phyloP scores from a whole-genome alignment of 2,329 filamentous ascomycete genomes.

The Sclerotinia minor region DNA sequence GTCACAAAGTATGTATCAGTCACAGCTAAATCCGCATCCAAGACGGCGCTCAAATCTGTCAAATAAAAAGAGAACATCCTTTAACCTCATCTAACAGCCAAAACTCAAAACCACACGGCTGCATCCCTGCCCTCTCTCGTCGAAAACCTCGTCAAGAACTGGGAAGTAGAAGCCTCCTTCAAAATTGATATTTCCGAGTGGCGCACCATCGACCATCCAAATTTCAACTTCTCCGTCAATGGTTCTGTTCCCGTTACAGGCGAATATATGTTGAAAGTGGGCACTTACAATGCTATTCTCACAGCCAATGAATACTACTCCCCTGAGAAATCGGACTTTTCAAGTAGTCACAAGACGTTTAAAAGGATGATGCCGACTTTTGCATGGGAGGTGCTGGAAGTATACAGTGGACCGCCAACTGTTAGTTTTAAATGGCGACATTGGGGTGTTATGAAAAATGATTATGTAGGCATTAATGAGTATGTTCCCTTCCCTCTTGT shows the following conservation, averaged over 20 bases:
- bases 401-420: conserved; percentile 63
- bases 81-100: conserved; percentile 48
- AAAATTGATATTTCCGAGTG: conserved; percentile 62
- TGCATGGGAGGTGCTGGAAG: conserved; percentile 69
- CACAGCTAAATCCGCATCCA: not conserved
- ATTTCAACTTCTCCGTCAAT: conserved; percentile 65
- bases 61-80: not conserved
- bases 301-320: conserved; percentile 64
- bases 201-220: conserved; percentile 61
- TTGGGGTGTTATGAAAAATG: conserved; percentile 66
- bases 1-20: conserved; percentile 53
- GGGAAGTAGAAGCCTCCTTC: conserved; percentile 71
- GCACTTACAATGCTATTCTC: conserved; percentile 70
- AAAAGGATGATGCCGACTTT: conserved; percentile 74
- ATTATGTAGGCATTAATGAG: conserved; percentile 59
- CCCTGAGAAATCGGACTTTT: conserved; percentile 61
- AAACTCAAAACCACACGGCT: conserved; percentile 55
- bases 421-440: conserved; percentile 67
- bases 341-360: conserved; percentile 66
- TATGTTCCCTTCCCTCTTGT: not conserved
- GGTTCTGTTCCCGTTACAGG: conserved; percentile 57
- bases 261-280: conserved; percentile 65
- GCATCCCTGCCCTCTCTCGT: conserved; percentile 60
- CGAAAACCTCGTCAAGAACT: conserved; percentile 71
- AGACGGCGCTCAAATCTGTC: not conserved